phyloP scores from a whole-genome alignment of 2,329 filamentous ascomycete genomes.

The Ascochyta lentis region DNA sequence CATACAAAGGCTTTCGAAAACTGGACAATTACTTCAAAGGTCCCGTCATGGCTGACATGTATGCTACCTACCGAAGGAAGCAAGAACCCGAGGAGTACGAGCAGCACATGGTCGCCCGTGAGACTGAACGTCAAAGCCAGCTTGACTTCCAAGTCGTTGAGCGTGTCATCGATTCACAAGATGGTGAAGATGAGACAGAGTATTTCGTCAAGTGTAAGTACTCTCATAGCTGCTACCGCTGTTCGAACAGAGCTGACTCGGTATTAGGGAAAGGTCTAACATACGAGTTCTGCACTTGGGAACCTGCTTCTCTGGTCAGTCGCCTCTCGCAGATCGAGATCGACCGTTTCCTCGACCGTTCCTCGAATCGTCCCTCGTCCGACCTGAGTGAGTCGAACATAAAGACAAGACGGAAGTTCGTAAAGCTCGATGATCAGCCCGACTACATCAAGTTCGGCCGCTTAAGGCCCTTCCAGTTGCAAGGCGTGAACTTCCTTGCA shows the following conservation, averaged over 20 bases:
- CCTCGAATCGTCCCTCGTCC: constrained; percentile 79
- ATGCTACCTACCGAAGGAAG: constrained; percentile 61
- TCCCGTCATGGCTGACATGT: constrained; percentile 78
- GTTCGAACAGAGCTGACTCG: constrained; percentile 29
- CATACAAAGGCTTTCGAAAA: constrained; percentile 84
- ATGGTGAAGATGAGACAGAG: constrained; percentile 80
- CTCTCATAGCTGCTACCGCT: constrained; percentile 6
- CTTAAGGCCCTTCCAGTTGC: constrained; percentile 90
- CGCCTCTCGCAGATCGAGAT: constrained; percentile 85
- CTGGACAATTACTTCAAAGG: constrained; percentile 96
- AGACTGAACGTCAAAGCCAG: constrained; percentile 85
- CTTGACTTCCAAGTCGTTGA: constrained; percentile 93
- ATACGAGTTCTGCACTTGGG: constrained; percentile 97
- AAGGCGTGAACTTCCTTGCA: constrained; percentile 91
- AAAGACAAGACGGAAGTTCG: constrained; percentile 65
- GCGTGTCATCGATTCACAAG: constrained; percentile 83
- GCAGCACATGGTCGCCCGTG: constrained; percentile 93
- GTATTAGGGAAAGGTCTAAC: constrained; percentile 76
- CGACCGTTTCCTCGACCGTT: constrained; percentile 86
- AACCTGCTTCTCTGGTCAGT: constrained; percentile 75
- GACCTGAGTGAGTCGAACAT: constrained; percentile 78
- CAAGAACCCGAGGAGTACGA: constrained; percentile 84
- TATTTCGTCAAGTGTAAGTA: constrained; percentile 88
- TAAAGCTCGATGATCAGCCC: constrained; percentile 77
- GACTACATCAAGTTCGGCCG: constrained; percentile 84